These are phyloP conservation scores for Teratosphaeria gauchensis DNA, from an alignment of 2,329 filamentous ascomycete genomes.

Conservation along the genomic window DNA sequence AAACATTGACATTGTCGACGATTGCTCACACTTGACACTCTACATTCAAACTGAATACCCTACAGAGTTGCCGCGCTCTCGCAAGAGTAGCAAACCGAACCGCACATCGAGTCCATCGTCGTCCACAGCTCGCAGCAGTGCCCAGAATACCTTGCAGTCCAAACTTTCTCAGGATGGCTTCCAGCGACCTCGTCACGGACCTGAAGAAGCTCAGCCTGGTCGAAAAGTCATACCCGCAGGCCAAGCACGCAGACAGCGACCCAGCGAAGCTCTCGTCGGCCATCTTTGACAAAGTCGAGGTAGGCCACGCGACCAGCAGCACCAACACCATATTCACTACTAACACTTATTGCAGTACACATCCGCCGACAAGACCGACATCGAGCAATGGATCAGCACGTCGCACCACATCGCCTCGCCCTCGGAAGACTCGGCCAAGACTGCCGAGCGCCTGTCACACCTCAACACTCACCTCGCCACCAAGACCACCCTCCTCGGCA, in stretches of 20 bases:
- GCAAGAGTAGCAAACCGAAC: background rate
- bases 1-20: background rate
- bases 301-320: constrained; percentile 9
- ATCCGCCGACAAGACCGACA: constrained; percentile 71
- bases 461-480: constrained; percentile 82
- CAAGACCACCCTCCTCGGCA: constrained; percentile 79
- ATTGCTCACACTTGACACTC: background rate
- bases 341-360: constrained; percentile 50
- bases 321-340: background rate
- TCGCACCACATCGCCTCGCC: constrained; percentile 58
- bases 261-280: constrained; percentile 25
- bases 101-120: background rate
- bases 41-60: background rate
- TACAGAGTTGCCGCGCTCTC: background rate
- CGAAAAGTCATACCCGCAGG: constrained; percentile 24
- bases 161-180: constrained; percentile 17
- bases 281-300: constrained; percentile 25
- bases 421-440: constrained; percentile 48
- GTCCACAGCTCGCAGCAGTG: background rate
- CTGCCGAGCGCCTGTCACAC: constrained; percentile 58
- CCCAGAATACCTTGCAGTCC: background rate
- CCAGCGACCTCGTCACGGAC: constrained; percentile 22
- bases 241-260: constrained; percentile 21
- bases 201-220: constrained; percentile 21
- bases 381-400: constrained; percentile 79